Evolutionary conservation across 2,329 filamentous ascomycete species (phyloP).

Genomic region (Cercospora sesami): DNA sequence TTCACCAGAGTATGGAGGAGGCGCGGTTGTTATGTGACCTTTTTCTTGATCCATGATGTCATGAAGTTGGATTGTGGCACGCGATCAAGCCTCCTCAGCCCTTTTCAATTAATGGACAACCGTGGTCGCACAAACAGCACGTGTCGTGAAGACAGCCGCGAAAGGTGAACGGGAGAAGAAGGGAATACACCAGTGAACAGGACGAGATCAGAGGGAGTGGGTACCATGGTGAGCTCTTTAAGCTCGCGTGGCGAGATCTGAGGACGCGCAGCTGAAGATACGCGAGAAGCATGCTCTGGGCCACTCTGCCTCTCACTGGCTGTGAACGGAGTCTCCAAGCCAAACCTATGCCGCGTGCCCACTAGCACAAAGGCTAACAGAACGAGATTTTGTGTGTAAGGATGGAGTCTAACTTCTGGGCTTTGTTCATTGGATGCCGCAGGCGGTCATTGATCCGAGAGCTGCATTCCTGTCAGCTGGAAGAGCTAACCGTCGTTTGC

Average conservation of each 20-base stretch:
- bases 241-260: conserved; percentile 2
- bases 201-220: not conserved
- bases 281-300: not conserved
- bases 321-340: not conserved
- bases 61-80: not conserved
- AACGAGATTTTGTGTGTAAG: not conserved
- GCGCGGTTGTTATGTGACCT: conserved; percentile 1
- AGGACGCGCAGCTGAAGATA: conserved; percentile 3
- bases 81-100: not conserved
- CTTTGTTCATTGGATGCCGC: conserved; percentile 2
- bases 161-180: not conserved
- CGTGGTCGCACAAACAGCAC: not conserved
- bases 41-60: conserved; percentile 7
- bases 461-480: not conserved
- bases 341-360: not conserved
- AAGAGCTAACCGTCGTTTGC: not conserved
- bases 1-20: not conserved
- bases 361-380: not conserved
- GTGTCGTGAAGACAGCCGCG: not conserved
- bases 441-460: not conserved
- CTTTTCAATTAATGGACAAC: not conserved
- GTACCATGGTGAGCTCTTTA: not conserved
- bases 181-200: not conserved
- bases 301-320: not conserved
- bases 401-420: not conserved